Conservation (phyloP, 805 yeast genomes). For the Kazachstania bromeliacearum region DNA sequence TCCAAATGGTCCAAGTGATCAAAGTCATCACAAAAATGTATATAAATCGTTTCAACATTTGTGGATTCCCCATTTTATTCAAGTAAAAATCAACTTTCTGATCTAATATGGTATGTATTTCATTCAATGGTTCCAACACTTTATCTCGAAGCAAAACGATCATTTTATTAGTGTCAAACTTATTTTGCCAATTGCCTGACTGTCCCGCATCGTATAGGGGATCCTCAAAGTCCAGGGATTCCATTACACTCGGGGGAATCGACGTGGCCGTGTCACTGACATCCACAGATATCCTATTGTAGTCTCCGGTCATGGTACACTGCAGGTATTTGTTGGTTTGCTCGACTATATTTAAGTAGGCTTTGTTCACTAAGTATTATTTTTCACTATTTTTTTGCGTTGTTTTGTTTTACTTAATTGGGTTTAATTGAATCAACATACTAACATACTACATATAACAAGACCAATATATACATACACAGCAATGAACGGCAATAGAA, state of each 20-base stretch:
- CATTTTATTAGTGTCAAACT: conserved; percentile 7
- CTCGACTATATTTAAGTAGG: no score
- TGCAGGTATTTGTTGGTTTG: no score
- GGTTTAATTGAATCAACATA: no score
- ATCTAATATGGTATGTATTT: conserved; percentile 7
- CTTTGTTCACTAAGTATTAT: no score
- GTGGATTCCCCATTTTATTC: conserved; percentile 68
- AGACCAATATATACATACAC: no score
- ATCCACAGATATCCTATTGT: not conserved
- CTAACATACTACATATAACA: no score
- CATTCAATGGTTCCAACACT: conserved; percentile 30
- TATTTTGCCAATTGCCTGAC: conserved; percentile 2
- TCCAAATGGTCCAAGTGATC: conserved; percentile 44
- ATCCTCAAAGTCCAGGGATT: conserved; percentile 6
- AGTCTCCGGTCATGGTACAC: no score
- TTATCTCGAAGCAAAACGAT: conserved; percentile 10
- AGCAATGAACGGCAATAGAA: not conserved
- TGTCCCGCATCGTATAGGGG: not conserved
- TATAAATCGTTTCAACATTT: conserved; percentile 62
- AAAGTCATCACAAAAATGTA: conserved; percentile 54
- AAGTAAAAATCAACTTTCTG: conserved; percentile 44
- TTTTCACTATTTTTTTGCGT: no score
- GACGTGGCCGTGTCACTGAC: not conserved
- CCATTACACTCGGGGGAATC: conserved; percentile 1
- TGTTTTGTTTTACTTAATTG: no score